phyloP scores from a whole-genome alignment of 164 flowering plant genomes.

The Akebia trifoliata region DNA sequence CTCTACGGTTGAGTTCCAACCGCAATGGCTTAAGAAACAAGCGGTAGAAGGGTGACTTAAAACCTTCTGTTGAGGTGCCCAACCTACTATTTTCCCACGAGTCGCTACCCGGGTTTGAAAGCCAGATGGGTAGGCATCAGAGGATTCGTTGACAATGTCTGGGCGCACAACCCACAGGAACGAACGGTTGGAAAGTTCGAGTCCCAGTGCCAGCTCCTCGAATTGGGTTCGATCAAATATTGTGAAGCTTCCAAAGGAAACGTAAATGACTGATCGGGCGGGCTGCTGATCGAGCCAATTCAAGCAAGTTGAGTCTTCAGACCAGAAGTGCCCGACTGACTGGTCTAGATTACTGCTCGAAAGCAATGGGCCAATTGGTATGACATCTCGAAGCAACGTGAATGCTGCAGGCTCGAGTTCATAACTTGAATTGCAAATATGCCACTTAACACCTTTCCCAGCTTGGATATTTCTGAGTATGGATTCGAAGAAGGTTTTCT shows the following conservation, averaged over 20 bases:
- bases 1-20: conserved; percentile 59
- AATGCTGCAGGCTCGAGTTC: conserved; percentile 34
- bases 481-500: conserved; percentile 12
- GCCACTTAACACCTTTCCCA: background rate
- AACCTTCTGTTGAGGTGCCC: conserved; percentile 51
- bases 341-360: conserved; percentile 12
- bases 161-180: conserved; percentile 50
- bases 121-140: conserved; percentile 24
- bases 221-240: conserved; percentile 25
- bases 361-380: conserved; percentile 31
- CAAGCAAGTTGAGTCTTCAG: conserved; percentile 35
- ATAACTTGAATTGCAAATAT: conserved; percentile 29
- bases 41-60: conserved; percentile 43
- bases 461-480: conserved; percentile 1
- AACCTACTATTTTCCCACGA: conserved; percentile 33
- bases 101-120: conserved; percentile 23
- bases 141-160: conserved; percentile 9
- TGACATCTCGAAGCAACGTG: conserved; percentile 12
- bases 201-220: conserved; percentile 42
- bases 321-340: conserved; percentile 13
- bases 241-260: conserved; percentile 43
- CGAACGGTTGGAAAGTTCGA: conserved; percentile 30
- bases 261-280: conserved; percentile 35
- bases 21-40: conserved; percentile 56
- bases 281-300: conserved; percentile 38